Conservation (phyloP, 495 filamentous ascomycete species). For the Trichocladium uniseriatum region DNA sequence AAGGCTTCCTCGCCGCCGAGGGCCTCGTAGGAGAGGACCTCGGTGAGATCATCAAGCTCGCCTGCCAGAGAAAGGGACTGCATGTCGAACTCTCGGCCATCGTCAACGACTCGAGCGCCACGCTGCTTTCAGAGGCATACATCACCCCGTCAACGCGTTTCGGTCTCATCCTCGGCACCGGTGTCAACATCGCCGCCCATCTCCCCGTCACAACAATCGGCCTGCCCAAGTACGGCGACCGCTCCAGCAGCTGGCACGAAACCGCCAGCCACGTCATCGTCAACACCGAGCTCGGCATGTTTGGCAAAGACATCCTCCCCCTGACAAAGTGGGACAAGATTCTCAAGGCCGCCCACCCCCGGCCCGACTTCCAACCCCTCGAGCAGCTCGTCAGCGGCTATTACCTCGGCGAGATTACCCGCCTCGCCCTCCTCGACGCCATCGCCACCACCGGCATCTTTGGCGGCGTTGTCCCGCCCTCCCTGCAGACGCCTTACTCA, state of each 20-base stretch:
- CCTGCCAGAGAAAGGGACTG: slow-evolving; percentile 35
- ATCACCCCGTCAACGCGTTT: slow-evolving; percentile 53
- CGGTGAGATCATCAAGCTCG: slow-evolving; percentile 42
- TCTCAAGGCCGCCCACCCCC: slow-evolving; percentile 53
- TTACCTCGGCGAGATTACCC: slow-evolving; percentile 75
- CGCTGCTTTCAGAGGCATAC: slow-evolving; percentile 71
- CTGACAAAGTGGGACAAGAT: slow-evolving; percentile 64
- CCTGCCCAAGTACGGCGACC: slow-evolving; percentile 39
- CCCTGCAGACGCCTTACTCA: slow-evolving; percentile 44
- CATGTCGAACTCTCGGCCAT: slow-evolving; percentile 65
- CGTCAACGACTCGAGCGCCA: slow-evolving; percentile 76
- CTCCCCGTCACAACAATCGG: slow-evolving; percentile 45
- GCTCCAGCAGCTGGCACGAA: slow-evolving; percentile 48
- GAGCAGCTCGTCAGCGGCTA: slow-evolving; percentile 76
- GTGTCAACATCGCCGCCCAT: slow-evolving; percentile 46
- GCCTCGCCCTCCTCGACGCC: slow-evolving; percentile 58
- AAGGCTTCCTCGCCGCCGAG: slow-evolving; percentile 56
- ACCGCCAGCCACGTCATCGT: slow-evolving; percentile 51
- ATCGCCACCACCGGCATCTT: slow-evolving; percentile 46
- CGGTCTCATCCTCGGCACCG: slow-evolving; percentile 48
- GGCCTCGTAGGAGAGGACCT: slow-evolving; percentile 44
- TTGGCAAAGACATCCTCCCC: slow-evolving; percentile 57
- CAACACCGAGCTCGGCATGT: slow-evolving; percentile 84
- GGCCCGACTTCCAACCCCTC: slow-evolving; percentile 75
- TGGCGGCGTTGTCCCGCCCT: slow-evolving; percentile 46